Evolutionary conservation across 306 rosid species (phyloP).

Genomic region (Rosa multiflora): DNA sequence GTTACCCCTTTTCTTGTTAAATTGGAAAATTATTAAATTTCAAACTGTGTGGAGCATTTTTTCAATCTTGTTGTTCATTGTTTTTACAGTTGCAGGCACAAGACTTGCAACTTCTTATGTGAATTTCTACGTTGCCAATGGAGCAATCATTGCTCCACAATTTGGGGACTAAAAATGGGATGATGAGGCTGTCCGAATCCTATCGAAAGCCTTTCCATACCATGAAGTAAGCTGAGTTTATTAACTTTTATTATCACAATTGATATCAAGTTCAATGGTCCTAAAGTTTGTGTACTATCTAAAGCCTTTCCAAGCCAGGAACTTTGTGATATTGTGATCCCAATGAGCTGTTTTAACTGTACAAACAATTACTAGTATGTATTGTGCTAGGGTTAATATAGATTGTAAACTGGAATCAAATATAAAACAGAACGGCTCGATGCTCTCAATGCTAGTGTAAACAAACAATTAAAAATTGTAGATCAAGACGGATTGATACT

Average conservation of each 20-base stretch:
- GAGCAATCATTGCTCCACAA: slow-evolving; percentile 66
- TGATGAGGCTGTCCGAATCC: slow-evolving; percentile 67
- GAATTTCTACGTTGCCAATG: slow-evolving; percentile 88
- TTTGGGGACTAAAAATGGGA: slow-evolving; percentile 77
- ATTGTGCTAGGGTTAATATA: no score
- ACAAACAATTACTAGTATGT: no score
- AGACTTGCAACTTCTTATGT: slow-evolving; percentile 91
- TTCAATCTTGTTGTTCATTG: slow-evolving; percentile 14
- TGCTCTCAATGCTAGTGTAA: no score
- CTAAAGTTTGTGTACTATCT: no score
- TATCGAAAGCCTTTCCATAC: slow-evolving; percentile 65
- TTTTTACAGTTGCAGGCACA: slow-evolving; percentile 31
- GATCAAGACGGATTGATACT: no score
- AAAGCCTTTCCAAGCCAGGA: no score
- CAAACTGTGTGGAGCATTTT: slow-evolving; percentile 9
- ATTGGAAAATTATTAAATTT: neutral
- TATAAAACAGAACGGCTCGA: no score
- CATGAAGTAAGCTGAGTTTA: slow-evolving; percentile 50
- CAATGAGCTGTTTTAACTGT: no score
- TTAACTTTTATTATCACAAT: neutral
- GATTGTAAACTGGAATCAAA: no score
- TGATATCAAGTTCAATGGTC: neutral
- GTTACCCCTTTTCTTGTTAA: neutral
- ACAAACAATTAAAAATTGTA: no score
- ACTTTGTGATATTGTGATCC: no score